A percentile compares a stretch with the other conserved stretches of the same genome.
Conservation (phyloP, 2,329 filamentous ascomycete species). For the Ophiostoma montium region DNA sequence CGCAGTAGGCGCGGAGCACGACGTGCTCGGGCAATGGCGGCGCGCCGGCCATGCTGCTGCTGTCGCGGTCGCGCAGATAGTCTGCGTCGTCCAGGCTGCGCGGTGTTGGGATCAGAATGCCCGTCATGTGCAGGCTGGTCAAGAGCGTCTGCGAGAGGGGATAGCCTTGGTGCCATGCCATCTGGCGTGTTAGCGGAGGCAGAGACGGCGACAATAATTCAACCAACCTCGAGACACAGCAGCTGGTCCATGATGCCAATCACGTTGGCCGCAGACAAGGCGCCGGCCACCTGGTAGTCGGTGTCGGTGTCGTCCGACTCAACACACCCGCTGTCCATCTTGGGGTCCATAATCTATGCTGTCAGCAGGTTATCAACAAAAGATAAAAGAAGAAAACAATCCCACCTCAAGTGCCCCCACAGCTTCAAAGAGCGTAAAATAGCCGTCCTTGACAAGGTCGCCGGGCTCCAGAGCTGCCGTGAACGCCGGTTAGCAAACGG, state of each 20-base stretch:
- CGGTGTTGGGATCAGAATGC: slow-evolving; percentile 59
- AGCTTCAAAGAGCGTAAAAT: slow-evolving; percentile 87
- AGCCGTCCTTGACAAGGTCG: slow-evolving; percentile 82
- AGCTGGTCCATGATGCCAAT: slow-evolving; percentile 91
- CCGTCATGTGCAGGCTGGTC: slow-evolving; percentile 82
- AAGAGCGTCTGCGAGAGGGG: slow-evolving; percentile 89
- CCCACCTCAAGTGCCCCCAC: slow-evolving; percentile 68
- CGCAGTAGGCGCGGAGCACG: slow-evolving; percentile 71
- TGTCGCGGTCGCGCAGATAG: slow-evolving; percentile 32
- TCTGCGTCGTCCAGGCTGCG: slow-evolving; percentile 48
- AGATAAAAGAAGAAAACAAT: slow-evolving; percentile 13
- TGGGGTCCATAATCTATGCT: slow-evolving; percentile 86
- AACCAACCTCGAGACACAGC: slow-evolving; percentile 80
- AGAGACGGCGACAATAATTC: slow-evolving; percentile 12
- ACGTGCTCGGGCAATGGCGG: slow-evolving; percentile 26
- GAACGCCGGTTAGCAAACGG: background rate
- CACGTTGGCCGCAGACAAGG: slow-evolving; percentile 62
- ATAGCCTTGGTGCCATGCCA: slow-evolving; percentile 95
- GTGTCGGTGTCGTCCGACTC: slow-evolving; percentile 49
- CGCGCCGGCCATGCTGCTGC: background rate
- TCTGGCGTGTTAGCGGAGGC: slow-evolving; percentile 32
- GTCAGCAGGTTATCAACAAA: slow-evolving; percentile 6
- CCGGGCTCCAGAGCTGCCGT: slow-evolving; percentile 57
- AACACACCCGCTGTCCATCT: slow-evolving; percentile 89
- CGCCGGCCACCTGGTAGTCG: slow-evolving; percentile 54